Conservation (phyloP, 1,284 basidiomycete genomes). For the Lentinula novae-zelandiae region DNA sequence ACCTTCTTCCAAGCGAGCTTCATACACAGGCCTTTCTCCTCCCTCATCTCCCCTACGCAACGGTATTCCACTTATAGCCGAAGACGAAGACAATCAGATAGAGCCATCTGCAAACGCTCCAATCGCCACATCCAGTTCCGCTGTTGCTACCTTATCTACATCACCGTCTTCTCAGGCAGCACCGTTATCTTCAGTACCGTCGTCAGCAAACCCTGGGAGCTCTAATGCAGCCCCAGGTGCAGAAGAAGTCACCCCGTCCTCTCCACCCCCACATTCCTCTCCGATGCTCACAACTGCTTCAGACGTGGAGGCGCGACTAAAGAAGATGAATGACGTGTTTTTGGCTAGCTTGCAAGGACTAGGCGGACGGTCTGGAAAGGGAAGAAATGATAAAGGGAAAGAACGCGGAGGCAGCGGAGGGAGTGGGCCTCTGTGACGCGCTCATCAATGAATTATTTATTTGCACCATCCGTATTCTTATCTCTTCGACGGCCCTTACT, state of each 20-base stretch:
- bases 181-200: not conserved
- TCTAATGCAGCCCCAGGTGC: constrained; percentile 6
- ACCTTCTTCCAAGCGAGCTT: not conserved
- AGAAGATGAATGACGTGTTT: constrained; percentile 64
- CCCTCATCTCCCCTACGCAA: constrained; percentile 2
- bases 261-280: constrained; percentile 28
- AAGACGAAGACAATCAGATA: not conserved
- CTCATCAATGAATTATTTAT: not conserved
- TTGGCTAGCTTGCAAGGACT: constrained; percentile 55
- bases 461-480: not conserved
- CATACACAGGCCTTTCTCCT: not conserved
- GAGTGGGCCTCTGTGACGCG: not conserved
- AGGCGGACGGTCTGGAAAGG: constrained; percentile 20
- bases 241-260: constrained; percentile 13
- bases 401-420: not conserved
- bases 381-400: constrained; percentile 7
- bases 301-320: constrained; percentile 60
- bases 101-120: not conserved
- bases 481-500: too few relatives aligned
- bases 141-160: not conserved
- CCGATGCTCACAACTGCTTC: constrained; percentile 56
- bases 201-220: constrained; percentile 1
- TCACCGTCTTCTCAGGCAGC: not conserved
- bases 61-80: not conserved
- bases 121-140: not conserved